A percentile compares a stretch with the other conserved stretches of the same genome.
Conservation (phyloP, 106 monocot species). For the Phalaenopsis aphrodite region DNA sequence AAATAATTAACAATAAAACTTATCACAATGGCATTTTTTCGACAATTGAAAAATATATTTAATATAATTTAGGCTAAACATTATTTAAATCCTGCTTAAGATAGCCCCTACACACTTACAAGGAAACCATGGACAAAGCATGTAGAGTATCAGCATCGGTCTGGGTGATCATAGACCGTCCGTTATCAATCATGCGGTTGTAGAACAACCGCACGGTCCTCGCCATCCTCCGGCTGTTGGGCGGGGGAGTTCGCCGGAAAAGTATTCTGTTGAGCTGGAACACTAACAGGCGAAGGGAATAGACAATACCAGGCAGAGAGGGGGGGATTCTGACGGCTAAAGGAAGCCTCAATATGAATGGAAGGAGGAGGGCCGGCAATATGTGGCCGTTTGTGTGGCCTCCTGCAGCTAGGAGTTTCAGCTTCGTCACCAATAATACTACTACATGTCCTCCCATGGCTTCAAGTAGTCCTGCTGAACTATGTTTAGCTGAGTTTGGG, state of each 20-base stretch:
- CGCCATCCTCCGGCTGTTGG: not conserved
- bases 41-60: no score
- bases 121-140: conserved; percentile 5
- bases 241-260: not conserved
- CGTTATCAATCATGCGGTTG: not conserved
- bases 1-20: no score
- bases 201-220: conserved; percentile 3
- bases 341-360: conserved; percentile 6
- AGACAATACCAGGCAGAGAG: not conserved
- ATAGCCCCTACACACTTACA: not conserved
- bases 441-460: not conserved
- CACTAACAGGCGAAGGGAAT: not conserved
- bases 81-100: no score
- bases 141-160: conserved; percentile 1
- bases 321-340: not conserved
- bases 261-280: conserved; percentile 6
- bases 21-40: no score
- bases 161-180: not conserved
- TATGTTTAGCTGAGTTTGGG: no score
- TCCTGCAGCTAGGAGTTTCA: not conserved
- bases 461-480: not conserved
- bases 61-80: no score
- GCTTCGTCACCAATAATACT: not conserved
- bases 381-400: not conserved
- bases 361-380: not conserved